Conservation (phyloP, 169 alveolate species). For the Plasmodium adleri region DNA sequence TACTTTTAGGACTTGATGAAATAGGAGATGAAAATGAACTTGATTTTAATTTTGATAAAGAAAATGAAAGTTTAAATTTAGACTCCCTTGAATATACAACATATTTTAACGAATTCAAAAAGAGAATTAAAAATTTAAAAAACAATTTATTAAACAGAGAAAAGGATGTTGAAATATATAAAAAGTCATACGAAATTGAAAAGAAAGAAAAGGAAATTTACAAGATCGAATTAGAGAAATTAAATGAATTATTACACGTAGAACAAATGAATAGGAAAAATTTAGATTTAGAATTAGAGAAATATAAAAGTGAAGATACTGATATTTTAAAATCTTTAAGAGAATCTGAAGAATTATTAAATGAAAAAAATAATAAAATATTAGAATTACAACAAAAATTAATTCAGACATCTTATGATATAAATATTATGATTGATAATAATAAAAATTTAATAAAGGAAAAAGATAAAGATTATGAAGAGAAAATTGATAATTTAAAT, state of each 20-base stretch:
- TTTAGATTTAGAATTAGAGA: slow-evolving; percentile 41
- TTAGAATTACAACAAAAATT: slow-evolving; percentile 62
- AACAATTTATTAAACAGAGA: slow-evolving; percentile 35
- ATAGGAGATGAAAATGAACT: background rate
- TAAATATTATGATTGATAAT: slow-evolving; percentile 35
- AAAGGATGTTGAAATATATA: slow-evolving; percentile 56
- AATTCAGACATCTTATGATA: slow-evolving; percentile 32
- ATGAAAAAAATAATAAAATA: slow-evolving; percentile 49
- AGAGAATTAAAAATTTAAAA: slow-evolving; percentile 47
- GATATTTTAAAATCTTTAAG: slow-evolving; percentile 49
- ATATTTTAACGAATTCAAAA: slow-evolving; percentile 57
- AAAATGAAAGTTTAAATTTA: slow-evolving; percentile 45
- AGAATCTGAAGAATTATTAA: slow-evolving; percentile 56
- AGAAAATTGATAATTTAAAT: slow-evolving; percentile 50
- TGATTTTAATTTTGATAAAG: slow-evolving; percentile 18
- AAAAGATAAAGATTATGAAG: slow-evolving; percentile 42
- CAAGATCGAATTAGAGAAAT: slow-evolving; percentile 46
- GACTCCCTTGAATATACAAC: slow-evolving; percentile 62
- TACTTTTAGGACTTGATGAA: too few relatives aligned
- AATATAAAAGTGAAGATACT: slow-evolving; percentile 52
- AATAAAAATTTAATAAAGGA: slow-evolving; percentile 16
- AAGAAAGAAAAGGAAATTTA: slow-evolving; percentile 59
- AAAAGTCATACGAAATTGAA: slow-evolving; percentile 58
- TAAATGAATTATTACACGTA: slow-evolving; percentile 26
- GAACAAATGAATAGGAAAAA: slow-evolving; percentile 51